A percentile compares a stretch with the other conserved stretches of the same genome.
phyloP scores from a whole-genome alignment of 306 rosid species.

The Cucurbita argyrosperma region DNA sequence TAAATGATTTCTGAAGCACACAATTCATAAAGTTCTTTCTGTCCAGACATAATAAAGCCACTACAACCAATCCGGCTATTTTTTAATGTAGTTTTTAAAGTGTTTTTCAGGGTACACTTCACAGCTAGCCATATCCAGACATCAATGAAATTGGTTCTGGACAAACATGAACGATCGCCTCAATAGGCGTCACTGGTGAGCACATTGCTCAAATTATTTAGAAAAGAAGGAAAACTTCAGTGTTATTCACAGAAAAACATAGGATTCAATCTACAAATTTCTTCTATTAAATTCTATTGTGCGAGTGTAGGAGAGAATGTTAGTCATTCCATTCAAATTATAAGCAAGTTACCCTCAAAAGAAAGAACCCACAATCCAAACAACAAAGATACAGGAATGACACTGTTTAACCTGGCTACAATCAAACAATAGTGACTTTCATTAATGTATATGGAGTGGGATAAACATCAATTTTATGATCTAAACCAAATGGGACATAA shows the following conservation, averaged over 20 bases:
- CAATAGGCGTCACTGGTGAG: neutral
- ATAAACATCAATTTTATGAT: neutral
- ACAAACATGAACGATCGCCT: neutral
- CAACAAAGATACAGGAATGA: neutral
- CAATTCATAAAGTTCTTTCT: neutral
- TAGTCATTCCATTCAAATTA: neutral
- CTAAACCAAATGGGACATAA: neutral
- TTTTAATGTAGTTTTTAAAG: neutral
- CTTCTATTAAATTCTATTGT: neutral
- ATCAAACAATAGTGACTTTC: neutral
- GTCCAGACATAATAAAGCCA: neutral
- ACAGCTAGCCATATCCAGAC: neutral
- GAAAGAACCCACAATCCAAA: neutral
- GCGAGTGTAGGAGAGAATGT: neutral
- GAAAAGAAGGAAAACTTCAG: neutral
- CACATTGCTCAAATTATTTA: neutral
- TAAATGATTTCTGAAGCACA: neutral
- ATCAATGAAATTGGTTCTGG: neutral
- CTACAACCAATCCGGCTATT: neutral
- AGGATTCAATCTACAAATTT: neutral
- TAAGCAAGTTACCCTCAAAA: neutral
- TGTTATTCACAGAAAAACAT: neutral
- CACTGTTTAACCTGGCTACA: neutral
- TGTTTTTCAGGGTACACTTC: neutral
- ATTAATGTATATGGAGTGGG: neutral